These are phyloP conservation scores for Kwoniella pini DNA, from an alignment of 768 basidiomycete species.

Conservation along the genomic window DNA sequence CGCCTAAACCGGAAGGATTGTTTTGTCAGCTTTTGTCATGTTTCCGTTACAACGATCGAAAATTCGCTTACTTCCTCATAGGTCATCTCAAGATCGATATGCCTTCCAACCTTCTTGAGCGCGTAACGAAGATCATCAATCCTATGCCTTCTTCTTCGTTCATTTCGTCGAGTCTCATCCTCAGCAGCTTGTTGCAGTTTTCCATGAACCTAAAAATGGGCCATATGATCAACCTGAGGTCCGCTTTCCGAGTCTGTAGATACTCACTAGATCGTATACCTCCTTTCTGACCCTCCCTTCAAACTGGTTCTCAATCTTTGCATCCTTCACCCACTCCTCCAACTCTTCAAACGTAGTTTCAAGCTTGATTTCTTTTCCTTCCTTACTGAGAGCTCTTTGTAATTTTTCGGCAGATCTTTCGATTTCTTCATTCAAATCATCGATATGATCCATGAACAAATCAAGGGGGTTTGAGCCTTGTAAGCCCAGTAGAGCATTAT, in stretches of 20 bases:
- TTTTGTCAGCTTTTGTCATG: not conserved
- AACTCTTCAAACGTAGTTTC: conserved; percentile 50
- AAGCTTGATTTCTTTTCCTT: conserved; percentile 34
- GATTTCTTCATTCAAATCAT: conserved; percentile 79
- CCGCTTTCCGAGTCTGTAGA: not conserved
- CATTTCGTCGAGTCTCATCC: conserved; percentile 75
- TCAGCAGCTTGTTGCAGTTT: conserved; percentile 70
- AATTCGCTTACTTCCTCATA: conserved; percentile 72
- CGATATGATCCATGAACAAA: conserved; percentile 92
- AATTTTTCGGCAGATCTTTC: conserved; percentile 74
- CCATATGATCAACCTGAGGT: not conserved
- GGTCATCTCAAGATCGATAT: conserved; percentile 69
- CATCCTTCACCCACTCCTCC: conserved; percentile 40
- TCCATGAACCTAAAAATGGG: conserved; percentile 65
- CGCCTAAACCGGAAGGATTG: conserved; percentile 58
- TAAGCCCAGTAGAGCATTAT: conserved; percentile 82
- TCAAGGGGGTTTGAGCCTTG: conserved; percentile 94
- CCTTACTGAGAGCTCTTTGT: conserved; percentile 51
- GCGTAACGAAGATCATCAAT: conserved; percentile 97
- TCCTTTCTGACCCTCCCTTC: conserved; percentile 64
- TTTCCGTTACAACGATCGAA: not conserved
- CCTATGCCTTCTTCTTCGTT: conserved; percentile 78
- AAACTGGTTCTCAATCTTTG: conserved; percentile 62
- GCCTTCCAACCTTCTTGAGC: conserved; percentile 80
- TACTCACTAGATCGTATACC: conserved; percentile 53